phyloP scores from a whole-genome alignment of 163 green algal species.

The Scenedesmus sp. region DNA sequence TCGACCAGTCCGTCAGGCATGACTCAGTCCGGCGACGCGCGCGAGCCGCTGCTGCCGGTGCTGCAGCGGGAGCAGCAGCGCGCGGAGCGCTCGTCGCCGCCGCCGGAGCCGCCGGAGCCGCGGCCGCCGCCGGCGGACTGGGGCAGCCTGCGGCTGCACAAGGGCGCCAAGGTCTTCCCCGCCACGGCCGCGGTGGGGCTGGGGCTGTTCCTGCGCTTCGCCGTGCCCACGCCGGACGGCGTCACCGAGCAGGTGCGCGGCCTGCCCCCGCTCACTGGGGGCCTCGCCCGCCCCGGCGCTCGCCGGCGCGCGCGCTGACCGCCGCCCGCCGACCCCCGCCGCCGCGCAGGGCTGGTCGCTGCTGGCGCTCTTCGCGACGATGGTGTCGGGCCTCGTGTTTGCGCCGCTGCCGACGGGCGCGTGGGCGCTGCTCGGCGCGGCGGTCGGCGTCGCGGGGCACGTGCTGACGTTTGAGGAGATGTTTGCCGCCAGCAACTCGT shows the following conservation, averaged over 20 bases:
- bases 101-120: no score
- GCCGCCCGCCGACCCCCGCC: background rate
- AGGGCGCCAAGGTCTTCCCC: slow-evolving; percentile 74
- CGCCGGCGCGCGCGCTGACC: background rate
- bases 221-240: slow-evolving; percentile 78
- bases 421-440: slow-evolving; percentile 89
- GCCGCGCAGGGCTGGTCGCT: slow-evolving; percentile 79
- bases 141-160: no score
- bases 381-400: slow-evolving; percentile 82
- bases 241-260: slow-evolving; percentile 49
- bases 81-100: no score
- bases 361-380: slow-evolving; percentile 92
- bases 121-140: background rate
- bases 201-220: slow-evolving; percentile 79
- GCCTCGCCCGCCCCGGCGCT: no score
- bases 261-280: no score
- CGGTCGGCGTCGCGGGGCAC: slow-evolving; percentile 80
- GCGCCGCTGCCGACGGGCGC: slow-evolving; percentile 91
- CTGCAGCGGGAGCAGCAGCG: background rate
- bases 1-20: no score
- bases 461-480: slow-evolving; percentile 86
- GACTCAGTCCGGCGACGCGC: no score
- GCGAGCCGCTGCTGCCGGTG: no score
- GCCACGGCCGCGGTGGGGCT: slow-evolving; percentile 66
- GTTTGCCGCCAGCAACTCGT: slow-evolving; percentile 89